phyloP scores from a whole-genome alignment of 148 eudicot species.

The Euryodendron excelsum region DNA sequence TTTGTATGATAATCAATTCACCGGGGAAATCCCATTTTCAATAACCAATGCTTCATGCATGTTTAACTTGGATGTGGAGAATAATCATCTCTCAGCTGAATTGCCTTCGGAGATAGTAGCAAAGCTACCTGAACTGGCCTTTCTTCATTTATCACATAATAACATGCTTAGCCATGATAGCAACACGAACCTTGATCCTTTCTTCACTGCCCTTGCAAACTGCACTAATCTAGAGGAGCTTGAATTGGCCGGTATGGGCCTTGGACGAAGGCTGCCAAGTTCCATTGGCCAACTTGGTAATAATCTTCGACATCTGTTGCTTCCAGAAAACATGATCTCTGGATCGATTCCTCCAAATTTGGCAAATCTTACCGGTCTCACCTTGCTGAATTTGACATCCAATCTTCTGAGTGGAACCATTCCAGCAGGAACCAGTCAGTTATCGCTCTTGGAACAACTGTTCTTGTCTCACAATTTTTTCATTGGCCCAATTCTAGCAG shows the following conservation, averaged over 20 bases:
- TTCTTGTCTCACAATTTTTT: constrained; percentile 29
- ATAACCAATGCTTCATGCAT: constrained; percentile 25
- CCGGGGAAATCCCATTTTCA: constrained; percentile 32
- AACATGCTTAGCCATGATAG: constrained; percentile 27
- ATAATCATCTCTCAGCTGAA: constrained; percentile 29
- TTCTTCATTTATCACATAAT: constrained; percentile 32
- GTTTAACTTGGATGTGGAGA: constrained; percentile 27
- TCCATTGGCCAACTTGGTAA: constrained; percentile 19
- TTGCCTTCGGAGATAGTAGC: constrained; percentile 29
- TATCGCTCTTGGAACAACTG: constrained; percentile 17
- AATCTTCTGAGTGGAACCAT: constrained; percentile 29
- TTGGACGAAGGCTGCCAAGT: constrained; percentile 25
- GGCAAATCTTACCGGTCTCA: constrained; percentile 19
- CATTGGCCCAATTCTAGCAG: constrained; percentile 1
- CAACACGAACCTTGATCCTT: constrained; percentile 31
- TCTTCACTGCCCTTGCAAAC: constrained; percentile 29
- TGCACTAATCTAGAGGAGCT: constrained; percentile 23
- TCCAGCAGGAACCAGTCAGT: constrained; percentile 18
- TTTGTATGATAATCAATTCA: constrained; percentile 24
- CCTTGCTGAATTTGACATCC: constrained; percentile 23
- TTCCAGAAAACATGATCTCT: constrained; percentile 26
- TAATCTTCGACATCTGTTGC: constrained; percentile 11
- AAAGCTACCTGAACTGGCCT: constrained; percentile 3
- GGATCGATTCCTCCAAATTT: constrained; percentile 30
- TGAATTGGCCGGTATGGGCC: constrained; percentile 30